These are phyloP conservation scores for Curvularia eragrostidis DNA, from an alignment of 2,329 filamentous ascomycete species.

Conservation along the genomic window DNA sequence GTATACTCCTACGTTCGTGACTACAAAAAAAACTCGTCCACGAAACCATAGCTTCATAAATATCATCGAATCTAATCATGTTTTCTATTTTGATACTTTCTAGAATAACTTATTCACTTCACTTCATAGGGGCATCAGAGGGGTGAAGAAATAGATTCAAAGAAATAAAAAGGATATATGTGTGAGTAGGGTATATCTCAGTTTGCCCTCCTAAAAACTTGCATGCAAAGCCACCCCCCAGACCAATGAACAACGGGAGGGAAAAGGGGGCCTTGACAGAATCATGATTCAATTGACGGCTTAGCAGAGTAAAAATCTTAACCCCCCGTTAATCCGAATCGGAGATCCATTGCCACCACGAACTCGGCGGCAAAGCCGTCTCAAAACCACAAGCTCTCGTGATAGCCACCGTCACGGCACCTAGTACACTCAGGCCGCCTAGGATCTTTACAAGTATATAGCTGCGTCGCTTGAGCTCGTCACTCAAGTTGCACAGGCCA, in stretches of 20 bases:
- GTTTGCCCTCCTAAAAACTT: neutral
- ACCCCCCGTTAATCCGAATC: neutral
- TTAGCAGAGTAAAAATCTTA: no score
- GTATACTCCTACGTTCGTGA: no score
- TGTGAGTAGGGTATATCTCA: neutral
- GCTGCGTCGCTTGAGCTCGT: conserved; percentile 68
- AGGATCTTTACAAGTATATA: conserved; percentile 75
- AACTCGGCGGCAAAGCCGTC: conserved; percentile 34
- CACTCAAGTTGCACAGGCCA: conserved; percentile 73
- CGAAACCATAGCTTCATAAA: neutral
- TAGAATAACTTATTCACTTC: neutral
- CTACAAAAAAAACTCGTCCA: no score
- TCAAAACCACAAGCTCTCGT: conserved; percentile 48
- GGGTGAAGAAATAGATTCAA: neutral
- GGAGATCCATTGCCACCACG: conserved; percentile 38
- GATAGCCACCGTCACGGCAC: conserved; percentile 67
- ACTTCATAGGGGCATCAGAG: neutral
- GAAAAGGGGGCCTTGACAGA: no score
- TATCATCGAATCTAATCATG: neutral
- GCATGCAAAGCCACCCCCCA: no score
- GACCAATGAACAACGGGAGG: no score
- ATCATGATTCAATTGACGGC: neutral
- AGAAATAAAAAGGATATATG: neutral
- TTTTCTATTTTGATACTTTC: neutral
- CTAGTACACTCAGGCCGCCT: conserved; percentile 75